Evolutionary conservation across 768 basidiomycete genomes (phyloP), one percentile per base, ranked within the genome.

Genomic region (Brasilioporus rufonigricans): DNA sequence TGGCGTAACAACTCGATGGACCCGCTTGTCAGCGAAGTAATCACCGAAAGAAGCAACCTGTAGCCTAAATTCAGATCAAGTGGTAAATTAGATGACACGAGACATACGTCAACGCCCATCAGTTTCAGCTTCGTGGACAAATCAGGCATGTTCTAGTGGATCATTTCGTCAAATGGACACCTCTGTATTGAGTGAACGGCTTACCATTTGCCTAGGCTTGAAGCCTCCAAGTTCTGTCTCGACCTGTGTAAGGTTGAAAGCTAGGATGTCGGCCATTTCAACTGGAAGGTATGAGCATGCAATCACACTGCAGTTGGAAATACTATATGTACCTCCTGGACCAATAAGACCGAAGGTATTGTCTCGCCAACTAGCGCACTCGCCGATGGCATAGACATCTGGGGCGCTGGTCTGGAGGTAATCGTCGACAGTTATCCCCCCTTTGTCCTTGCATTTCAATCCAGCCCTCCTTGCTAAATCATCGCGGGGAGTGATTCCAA

Each of bases 271-370:
- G 21, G 87, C 87, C 87, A 89, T 89, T 65, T 86, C 84, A 41
- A 81, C 77, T 77, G 16, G 14, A 32, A 7, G 4, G 16, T 24
- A 24, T 55, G 18, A 55, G 41, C 3, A 0, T 16, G 35, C 32
- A 16, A 6, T 31, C 35, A 10, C 35, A 29, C 35, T 11, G 14
- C 1, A 8, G 21, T 21, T 12, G 4, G 21, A 8, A 39, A 19
- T 19, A 23, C 19, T 23, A 19, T 14, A 10, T 32, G 10, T 58
- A 75, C 77, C 76, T 38, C 87, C 86, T n/a, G 87, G 88, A 3
- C 80, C 86, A 61, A 89, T 87, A 11, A 91, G 73, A 4, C 88
- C 88, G 60, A 86, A 89, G n/a, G 78, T 82, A 38, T 86, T 81
- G 3, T 77, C 80, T 49, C 71, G 75, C 86, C 86, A 90, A 45